Evolutionary conservation across 2,329 filamentous ascomycete genomes (phyloP).

Genomic region (Biscogniauxia mediterranea): DNA sequence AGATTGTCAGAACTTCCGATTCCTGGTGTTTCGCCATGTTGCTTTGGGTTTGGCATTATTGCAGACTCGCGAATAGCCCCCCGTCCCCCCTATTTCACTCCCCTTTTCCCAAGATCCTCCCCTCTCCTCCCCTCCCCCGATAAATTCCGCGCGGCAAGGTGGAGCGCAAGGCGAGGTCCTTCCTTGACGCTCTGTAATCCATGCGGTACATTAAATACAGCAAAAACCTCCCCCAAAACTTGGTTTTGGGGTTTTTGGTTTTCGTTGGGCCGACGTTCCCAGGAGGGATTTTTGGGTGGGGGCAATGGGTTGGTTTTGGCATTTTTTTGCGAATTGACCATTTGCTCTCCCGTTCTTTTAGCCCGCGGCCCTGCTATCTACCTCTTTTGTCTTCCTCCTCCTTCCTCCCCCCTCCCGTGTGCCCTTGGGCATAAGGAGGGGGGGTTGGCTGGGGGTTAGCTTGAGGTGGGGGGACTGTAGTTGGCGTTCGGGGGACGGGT

Average conservation of each 20-base stretch:
- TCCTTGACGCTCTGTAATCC: conserved; percentile 77
- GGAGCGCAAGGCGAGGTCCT: conserved; percentile 73
- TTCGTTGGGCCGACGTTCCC: conserved; percentile 27
- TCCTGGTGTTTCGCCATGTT: too few species aligned
- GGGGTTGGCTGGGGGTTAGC: background rate
- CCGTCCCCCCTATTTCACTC: background rate
- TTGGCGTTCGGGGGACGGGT: conserved; percentile 36
- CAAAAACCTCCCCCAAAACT: too few species aligned
- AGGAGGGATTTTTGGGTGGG: conserved; percentile 26
- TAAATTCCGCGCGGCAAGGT: conserved; percentile 65
- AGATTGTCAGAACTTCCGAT: background rate
- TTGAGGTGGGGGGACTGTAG: conserved; percentile 15
- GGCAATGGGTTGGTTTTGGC: conserved; percentile 33
- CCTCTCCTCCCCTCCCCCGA: conserved; percentile 1
- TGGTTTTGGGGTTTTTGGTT: conserved; percentile 8
- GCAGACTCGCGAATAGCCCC: too few species aligned
- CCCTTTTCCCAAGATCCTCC: conserved; percentile 2
- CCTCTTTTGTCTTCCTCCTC: conserved; percentile 14
- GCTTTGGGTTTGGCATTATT: too few species aligned
- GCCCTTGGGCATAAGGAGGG: conserved; percentile 1
- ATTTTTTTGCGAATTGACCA: conserved; percentile 37
- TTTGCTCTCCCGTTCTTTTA: conserved; percentile 40
- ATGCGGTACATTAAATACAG: conserved; percentile 60
- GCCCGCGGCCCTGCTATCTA: conserved; percentile 37
- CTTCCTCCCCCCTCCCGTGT: conserved; percentile 4